phyloP scores from a whole-genome alignment of 2,329 filamentous ascomycete species.

The Saccharata proteae region DNA sequence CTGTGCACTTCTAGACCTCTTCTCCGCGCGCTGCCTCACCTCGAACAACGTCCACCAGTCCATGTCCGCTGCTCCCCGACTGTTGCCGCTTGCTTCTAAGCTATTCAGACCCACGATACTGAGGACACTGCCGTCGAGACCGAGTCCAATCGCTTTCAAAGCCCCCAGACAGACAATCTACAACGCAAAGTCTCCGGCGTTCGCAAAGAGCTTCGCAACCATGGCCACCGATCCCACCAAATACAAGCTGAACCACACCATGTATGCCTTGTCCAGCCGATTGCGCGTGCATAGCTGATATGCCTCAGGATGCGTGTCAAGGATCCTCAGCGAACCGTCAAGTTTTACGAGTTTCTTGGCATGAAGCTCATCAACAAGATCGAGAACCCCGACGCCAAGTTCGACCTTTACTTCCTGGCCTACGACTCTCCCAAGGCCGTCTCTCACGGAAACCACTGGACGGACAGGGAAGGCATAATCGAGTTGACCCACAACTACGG shows the following conservation, averaged over 20 bases:
- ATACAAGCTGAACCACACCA: slow-evolving; percentile 54
- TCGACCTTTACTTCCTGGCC: slow-evolving; percentile 89
- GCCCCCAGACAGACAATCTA: too few species aligned
- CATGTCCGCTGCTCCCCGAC: too few species aligned
- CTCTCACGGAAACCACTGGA: slow-evolving; percentile 63
- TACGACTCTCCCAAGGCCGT: slow-evolving; percentile 67
- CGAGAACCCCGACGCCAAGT: slow-evolving; percentile 75
- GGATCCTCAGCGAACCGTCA: slow-evolving; percentile 71
- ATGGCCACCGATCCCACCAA: slow-evolving; percentile 46
- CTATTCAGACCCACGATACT: too few species aligned
- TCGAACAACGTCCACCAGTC: too few species aligned
- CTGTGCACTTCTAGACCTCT: too few species aligned
- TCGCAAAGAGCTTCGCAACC: slow-evolving; percentile 29
- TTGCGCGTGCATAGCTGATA: slow-evolving; percentile 7
- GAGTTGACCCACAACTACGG: slow-evolving; percentile 81
- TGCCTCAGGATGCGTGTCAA: slow-evolving; percentile 72
- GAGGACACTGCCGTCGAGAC: too few species aligned
- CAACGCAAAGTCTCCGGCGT: neutral
- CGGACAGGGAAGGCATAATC: slow-evolving; percentile 77
- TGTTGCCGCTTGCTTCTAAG: too few species aligned
- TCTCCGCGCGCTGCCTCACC: too few species aligned
- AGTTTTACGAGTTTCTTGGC: slow-evolving; percentile 90
- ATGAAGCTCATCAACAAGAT: slow-evolving; percentile 74
- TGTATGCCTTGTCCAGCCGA: slow-evolving; percentile 19
- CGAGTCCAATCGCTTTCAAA: too few species aligned